Evolutionary conservation across 2,329 filamentous ascomycete species (phyloP).

Genomic region (Gliomastix tumulicola): DNA sequence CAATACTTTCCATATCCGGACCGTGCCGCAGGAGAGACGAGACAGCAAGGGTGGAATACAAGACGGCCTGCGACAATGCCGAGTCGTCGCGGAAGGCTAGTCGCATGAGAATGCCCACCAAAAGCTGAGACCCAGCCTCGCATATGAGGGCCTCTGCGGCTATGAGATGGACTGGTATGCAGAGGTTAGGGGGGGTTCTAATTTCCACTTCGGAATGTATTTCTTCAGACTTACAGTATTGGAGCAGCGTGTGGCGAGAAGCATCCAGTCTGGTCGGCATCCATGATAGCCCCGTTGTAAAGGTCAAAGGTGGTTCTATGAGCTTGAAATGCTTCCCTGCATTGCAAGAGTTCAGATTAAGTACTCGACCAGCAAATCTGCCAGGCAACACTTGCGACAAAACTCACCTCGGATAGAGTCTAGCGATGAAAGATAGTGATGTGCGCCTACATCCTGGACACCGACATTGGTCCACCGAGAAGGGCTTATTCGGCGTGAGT

Average conservation of each 20-base stretch:
- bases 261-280: background rate
- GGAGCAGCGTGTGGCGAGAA: background rate
- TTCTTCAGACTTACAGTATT: constrained; percentile 5
- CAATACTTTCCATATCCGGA: background rate
- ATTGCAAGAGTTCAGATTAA: too few relatives aligned
- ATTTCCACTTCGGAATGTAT: too few relatives aligned
- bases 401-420: background rate
- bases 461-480: too few relatives aligned
- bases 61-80: background rate
- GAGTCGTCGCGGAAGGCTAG: constrained; percentile 3
- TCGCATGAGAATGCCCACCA: background rate
- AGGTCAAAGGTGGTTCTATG: background rate
- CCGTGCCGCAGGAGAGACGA: constrained; percentile 2
- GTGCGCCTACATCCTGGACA: background rate
- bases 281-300: background rate
- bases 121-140: background rate
- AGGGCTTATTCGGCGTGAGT: too few relatives aligned
- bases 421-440: background rate
- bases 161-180: background rate
- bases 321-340: too few relatives aligned
- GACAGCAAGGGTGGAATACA: constrained; percentile 4
- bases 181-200: too few relatives aligned
- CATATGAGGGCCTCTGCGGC: background rate
- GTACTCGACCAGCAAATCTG: too few relatives aligned
- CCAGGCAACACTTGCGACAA: too few relatives aligned